Conservation (phyloP, 306 rosid genomes). For the Rosa chinensis region DNA sequence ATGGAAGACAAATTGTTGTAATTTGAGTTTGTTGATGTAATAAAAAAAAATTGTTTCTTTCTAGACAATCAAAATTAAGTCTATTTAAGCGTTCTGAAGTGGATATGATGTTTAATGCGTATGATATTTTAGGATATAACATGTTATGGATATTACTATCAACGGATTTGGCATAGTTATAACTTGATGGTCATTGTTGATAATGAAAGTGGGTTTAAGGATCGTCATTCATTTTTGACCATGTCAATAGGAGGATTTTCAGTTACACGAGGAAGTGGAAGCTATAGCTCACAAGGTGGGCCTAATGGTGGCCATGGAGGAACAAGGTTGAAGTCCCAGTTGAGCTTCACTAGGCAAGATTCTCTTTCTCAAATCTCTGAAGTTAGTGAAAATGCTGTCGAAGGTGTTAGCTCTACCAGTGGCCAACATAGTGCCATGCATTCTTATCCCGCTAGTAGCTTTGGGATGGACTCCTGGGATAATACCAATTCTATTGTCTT, state of each 20-base stretch:
- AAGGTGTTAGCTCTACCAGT: conserved; percentile 41
- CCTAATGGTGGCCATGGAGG: conserved; percentile 40
- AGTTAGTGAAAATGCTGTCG: conserved; percentile 42
- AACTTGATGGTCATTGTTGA: neutral
- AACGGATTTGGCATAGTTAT: neutral
- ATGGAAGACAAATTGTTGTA: too few species aligned
- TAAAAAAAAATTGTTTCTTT: neutral
- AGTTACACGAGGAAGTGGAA: conserved; percentile 64
- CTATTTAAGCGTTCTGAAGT: neutral
- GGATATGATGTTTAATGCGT: too few species aligned
- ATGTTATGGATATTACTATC: neutral
- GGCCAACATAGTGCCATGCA: conserved; percentile 36
- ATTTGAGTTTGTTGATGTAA: too few species aligned
- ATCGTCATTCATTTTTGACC: neutral
- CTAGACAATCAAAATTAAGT: neutral
- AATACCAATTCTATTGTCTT: conserved; percentile 63
- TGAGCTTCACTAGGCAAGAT: conserved; percentile 87
- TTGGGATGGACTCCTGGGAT: conserved; percentile 68
- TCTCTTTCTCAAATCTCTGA: conserved; percentile 68
- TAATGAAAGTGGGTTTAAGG: neutral
- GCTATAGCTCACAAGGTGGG: conserved; percentile 51
- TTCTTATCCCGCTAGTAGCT: conserved; percentile 42
- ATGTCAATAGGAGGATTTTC: conserved; percentile 60
- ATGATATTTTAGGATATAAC: neutral
- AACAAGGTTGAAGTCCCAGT: conserved; percentile 63